Evolutionary conservation across 192 early-diverging fungal genomes (phyloP), one percentile per base, ranked within the genome.

Genomic region (Coemansia reversa): DNA sequence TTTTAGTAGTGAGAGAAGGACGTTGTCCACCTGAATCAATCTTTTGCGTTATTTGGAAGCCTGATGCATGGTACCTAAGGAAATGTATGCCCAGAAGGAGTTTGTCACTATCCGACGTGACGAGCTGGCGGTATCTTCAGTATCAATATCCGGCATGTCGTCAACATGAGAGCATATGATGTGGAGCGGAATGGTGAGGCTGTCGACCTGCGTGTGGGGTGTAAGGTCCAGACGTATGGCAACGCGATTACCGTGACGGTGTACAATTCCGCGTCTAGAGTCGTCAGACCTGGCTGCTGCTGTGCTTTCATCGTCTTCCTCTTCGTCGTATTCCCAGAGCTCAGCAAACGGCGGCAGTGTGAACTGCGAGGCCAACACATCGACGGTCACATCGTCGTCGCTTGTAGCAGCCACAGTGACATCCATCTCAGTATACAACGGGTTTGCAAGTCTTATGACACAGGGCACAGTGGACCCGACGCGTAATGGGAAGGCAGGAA

Each of bases 311-410:
- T 77, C 79, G 27, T 77, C 72, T 4, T 76, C 81, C 27, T 84
- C 85, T 20, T 88, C 88, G 23, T 92, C 92, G 48, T 92, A 92
- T 63, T 92, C 92, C 84, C 88, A 90, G 28, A 90, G 84, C 66
- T 91, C 93, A 48, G 90, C 88, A 60, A 86, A 91, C 7, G 91
- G 85, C 22, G 85, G 79, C 27, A 95, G 75, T 19, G 83, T 79
- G 65, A 95, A 93, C 25, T 65, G 64, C 29, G 87, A 84, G 0
- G 89, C 85, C 33, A 87, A 58, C 9, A 92, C 69, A 8, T 83
- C 79, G 3, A 91, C 84, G 9, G 68, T 69, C 32, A 68, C 79
- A 22, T 75, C 73, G 11, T 75, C 70, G 4, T 60, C 16, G 14
- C 52, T 28, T 32, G 72, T 67, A 12, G 82, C 74, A 20, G 87